Base-by-base conservation (phyloP, 208 protist genomes). In the Crithidia mellificae region DNA sequence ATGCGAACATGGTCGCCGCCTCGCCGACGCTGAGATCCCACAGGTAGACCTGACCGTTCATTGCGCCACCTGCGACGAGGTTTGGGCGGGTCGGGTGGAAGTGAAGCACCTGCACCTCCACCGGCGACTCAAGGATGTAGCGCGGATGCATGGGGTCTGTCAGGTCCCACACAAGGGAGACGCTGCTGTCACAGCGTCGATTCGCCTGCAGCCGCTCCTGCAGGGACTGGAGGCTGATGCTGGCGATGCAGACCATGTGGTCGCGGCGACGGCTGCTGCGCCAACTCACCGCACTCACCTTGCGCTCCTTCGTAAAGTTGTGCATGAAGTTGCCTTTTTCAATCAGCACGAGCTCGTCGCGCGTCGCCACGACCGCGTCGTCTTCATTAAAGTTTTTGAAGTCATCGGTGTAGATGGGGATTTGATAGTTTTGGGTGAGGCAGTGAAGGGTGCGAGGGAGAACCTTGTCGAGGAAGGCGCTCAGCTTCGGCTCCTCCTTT, bases 1-100 rank as follows among this genome's bases (percentile, higher is more conserved):
- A 22, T 1, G 57, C 63, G 19, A 57, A 72, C 29, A 71, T 27
- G 49, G 58, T 67, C 43, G 79, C 51, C 6, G 53, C 38, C 11
- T 89, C 74, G 8, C 76, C 85, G 41, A 81, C 61, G 46, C 75
- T 88, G 24, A 97, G 72, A 53, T 97, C 90, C 91, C 93, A 97
- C 6, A 97, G 69, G 38, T 90, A 93, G 2, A 97, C 79, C 71
- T 97, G 93, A 1, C 93, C 93, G 65, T 96, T 97, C 62, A 95
- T 85, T 8, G 84, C 80, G 3, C 91, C 93, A 52, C 93, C 93
- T 1, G 74, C 91, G 19, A 97, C 76, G 22, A 96, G 68, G 59
- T 93, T 85, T 4, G 90, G 85, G n/a, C 65, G 63, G 0, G 85
- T 65, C 12, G 93, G 93, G 55, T 90, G 94, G 65, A 97, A 97